Conservation (phyloP, 257 asterid species). For the Ilex aquifolium region DNA sequence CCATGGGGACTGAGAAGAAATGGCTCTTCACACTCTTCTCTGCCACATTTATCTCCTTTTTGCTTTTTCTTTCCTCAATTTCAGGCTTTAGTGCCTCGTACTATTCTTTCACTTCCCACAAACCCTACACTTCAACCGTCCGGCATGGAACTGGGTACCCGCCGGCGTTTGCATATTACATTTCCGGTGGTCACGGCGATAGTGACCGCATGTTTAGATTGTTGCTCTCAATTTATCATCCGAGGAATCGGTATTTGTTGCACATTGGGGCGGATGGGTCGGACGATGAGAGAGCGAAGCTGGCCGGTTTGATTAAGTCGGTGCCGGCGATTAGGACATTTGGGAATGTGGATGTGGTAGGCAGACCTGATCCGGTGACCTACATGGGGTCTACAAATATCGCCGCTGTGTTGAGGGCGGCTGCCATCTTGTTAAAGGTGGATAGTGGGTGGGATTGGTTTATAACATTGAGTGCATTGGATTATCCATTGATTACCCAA, state of each 20-base stretch:
- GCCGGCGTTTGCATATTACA: constrained; percentile 84
- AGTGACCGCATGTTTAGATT: constrained; percentile 73
- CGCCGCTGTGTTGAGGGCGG: constrained; percentile 82
- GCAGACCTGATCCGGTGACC: constrained; percentile 93
- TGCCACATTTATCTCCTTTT: constrained; percentile 73
- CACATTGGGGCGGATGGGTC: constrained; percentile 73
- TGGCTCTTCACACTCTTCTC: constrained; percentile 89
- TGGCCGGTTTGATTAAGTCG: constrained; percentile 62
- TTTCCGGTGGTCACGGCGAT: constrained; percentile 76
- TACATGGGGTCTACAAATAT: constrained; percentile 86
- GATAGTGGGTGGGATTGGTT: constrained; percentile 96
- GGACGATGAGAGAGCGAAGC: constrained; percentile 64
- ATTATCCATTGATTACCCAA: constrained; percentile 88
- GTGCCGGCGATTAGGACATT: constrained; percentile 72
- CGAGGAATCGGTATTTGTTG: constrained; percentile 89
- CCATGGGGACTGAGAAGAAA: constrained; percentile 85
- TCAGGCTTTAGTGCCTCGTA: constrained; percentile 77
- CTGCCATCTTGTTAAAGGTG: constrained; percentile 72
- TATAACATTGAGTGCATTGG: constrained; percentile 75
- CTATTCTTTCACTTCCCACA: constrained; percentile 53
- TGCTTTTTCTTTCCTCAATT: constrained; percentile 67
- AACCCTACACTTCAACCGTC: constrained; percentile 48
- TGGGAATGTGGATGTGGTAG: constrained; percentile 92
- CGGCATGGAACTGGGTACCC: constrained; percentile 75
- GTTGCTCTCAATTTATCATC: constrained; percentile 86